Conservation (phyloP, 2,329 filamentous ascomycete genomes). For the Dactylonectria estremocensis region DNA sequence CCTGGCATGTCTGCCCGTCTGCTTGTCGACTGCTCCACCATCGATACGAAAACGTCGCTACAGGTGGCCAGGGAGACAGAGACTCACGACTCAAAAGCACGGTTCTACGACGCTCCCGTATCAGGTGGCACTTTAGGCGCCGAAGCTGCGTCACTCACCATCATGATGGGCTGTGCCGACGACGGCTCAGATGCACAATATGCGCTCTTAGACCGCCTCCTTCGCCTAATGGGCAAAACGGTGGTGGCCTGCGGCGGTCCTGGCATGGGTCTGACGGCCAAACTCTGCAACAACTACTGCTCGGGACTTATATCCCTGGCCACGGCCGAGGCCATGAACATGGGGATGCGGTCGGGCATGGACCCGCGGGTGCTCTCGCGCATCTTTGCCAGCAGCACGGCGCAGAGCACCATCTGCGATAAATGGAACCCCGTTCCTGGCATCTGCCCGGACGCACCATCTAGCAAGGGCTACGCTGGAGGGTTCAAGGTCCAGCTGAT, state of each 20-base stretch:
- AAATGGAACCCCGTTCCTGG: slow-evolving; percentile 33
- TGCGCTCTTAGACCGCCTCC: background rate
- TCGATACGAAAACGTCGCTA: slow-evolving; percentile 18
- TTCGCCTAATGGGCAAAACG: slow-evolving; percentile 21
- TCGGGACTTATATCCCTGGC: slow-evolving; percentile 30
- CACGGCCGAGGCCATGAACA: slow-evolving; percentile 32
- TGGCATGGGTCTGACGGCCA: slow-evolving; percentile 28
- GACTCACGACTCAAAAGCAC: background rate
- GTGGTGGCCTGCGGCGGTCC: slow-evolving; percentile 38
- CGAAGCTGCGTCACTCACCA: slow-evolving; percentile 14
- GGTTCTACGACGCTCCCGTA: slow-evolving; percentile 30
- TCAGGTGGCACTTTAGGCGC: slow-evolving; percentile 28
- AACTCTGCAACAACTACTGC: slow-evolving; percentile 36
- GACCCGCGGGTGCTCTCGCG: slow-evolving; percentile 24
- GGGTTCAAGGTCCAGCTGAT: slow-evolving; percentile 37
- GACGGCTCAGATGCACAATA: background rate
- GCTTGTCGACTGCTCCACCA: slow-evolving; percentile 28
- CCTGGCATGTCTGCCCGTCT: background rate
- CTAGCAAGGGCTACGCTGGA: slow-evolving; percentile 28
- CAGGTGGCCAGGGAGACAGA: background rate
- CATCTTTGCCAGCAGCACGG: slow-evolving; percentile 29
- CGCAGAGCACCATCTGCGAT: slow-evolving; percentile 31
- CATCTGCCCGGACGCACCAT: slow-evolving; percentile 23
- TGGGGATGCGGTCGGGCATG: slow-evolving; percentile 31
- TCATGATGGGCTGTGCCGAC: slow-evolving; percentile 25